Evolutionary conservation across 2,329 filamentous ascomycete genomes (phyloP), one percentile per base, ranked within the genome.

Genomic region (Diplodia intermedia): DNA sequence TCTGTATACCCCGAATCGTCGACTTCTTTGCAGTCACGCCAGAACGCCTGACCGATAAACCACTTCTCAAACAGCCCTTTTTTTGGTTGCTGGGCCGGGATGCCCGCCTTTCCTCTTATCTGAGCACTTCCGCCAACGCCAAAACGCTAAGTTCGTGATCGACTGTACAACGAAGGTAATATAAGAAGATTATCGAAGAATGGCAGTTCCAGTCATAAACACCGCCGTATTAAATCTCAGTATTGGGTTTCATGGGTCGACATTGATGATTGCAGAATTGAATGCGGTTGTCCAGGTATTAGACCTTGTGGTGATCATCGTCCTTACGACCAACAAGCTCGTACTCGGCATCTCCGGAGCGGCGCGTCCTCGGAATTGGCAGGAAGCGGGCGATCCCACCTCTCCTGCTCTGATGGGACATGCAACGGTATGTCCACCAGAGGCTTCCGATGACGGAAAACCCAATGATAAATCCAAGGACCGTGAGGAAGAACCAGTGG

Each of bases 401-500:
- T 54, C 66, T 53, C 14, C 55, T 49, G 43, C 40, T 71, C 15
- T 63, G 38, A 33, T 68, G 60, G 29, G 62, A 20, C 74, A 73
- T 75, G 75, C 81, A 80, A 20, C 79, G 80, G 70, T 86, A 86
- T 38, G 82, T 75, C 79, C 83, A 85, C 81, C 85, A 88, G 50
- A 85, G 72, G 66, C 80, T 76, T 67, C 83, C 79, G 20, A 86
- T 83, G 11, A 87, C 77, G 9, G 84, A 72, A 52, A 83, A 84
- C 18, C 83, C 85, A 7, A 86, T 69, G 29, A 81, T 71, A 71
- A 86, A 87, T n/a, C 86, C 86, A 38, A 83, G 72, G 38, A 85
- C 73, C 1, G 86, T 87, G 11, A 88, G 79, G 60, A 88, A 77
- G 66, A 87, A 71, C 86, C 86, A 88, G 73, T 88, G 78, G 14